These are phyloP conservation scores for Tolypocladium paradoxum DNA, from an alignment of 2,329 filamentous ascomycete species.

Conservation along the genomic window DNA sequence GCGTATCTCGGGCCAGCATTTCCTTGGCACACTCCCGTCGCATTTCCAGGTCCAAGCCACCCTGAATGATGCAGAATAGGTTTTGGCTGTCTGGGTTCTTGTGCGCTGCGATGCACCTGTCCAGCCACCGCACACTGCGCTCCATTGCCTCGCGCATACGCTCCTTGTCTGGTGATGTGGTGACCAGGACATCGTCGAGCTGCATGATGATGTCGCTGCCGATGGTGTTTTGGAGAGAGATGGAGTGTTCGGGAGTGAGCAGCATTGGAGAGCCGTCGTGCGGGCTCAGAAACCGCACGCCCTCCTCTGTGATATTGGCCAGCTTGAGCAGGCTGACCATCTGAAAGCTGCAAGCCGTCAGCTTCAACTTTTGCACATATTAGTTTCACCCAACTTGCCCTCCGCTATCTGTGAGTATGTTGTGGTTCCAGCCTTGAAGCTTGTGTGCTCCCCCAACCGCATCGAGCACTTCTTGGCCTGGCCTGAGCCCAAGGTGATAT, in stretches of 20 bases:
- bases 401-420: constrained; percentile 78
- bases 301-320: constrained; percentile 88
- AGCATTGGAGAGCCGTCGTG: constrained; percentile 95
- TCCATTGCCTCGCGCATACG: constrained; percentile 94
- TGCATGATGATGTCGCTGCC: constrained; percentile 99
- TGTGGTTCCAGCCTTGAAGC: constrained; percentile 89
- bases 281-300: constrained; percentile 89
- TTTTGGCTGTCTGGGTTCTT: constrained; percentile 75
- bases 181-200: constrained; percentile 93
- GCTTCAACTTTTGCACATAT: not conserved
- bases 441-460: constrained; percentile 86
- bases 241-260: constrained; percentile 93
- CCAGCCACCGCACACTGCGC: constrained; percentile 88
- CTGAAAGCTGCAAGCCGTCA: constrained; percentile 59
- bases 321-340: constrained; percentile 96
- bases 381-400: constrained; percentile 34
- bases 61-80: constrained; percentile 97
- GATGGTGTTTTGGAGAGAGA: constrained; percentile 90
- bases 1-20: constrained; percentile 86
- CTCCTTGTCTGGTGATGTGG: constrained; percentile 77
- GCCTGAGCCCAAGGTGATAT: constrained; percentile 91
- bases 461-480: constrained; percentile 81
- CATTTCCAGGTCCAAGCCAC: constrained; percentile 81
- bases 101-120: constrained; percentile 87
- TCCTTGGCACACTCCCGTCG: constrained; percentile 70